Evolutionary conservation across 768 basidiomycete species (phyloP), one percentile per base, ranked within the genome.

Genomic region (Lactifluus pinguis): DNA sequence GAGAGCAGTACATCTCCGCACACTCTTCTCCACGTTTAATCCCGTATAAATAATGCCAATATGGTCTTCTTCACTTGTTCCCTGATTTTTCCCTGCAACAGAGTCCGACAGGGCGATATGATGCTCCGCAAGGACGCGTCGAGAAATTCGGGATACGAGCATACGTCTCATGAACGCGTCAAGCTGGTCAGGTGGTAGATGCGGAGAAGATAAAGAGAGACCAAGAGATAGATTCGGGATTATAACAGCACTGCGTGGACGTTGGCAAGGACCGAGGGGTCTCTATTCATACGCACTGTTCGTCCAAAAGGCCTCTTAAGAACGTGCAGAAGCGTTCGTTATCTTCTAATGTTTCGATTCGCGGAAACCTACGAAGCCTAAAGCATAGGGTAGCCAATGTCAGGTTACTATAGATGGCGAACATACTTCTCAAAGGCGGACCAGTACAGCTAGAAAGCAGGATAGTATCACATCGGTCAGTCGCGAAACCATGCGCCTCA

Each of bases 161-260:
- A 95, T 95, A 25, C 92, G 83, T 25, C 85, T 82, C 87, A 93
- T 91, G 71, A 93, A 92, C 2, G 88, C 79, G 70, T 94, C 92
- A 13, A 95, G 78, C 44, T 81, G 79, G 60, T 92, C 90, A 0
- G 92, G 86, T 0, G 82, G 76, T 8, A 95, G 80, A 69, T 86
- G 83, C 1, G 84, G 86, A 15, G 92, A 92, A 0, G 90, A 84
- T n/a, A 93, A 77, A 25, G 92, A 91, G 36, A 94, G 76, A 6
- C 92, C 91, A 6, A 94, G 82, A 15, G 86, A 85, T 9, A 91
- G 78, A 68, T 78, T 86, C n/a, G 89, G 90, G 60, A 92, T 93
- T 13, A 89, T 85, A 2, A 83, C 76, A 6, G 84, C 83, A 72
- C 89, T 92, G 53, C 13, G 48, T 60, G 38, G 25, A 21, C 11